Conservation (phyloP, 176 grass and related monocot species). For the Carex myosuroides region DNA sequence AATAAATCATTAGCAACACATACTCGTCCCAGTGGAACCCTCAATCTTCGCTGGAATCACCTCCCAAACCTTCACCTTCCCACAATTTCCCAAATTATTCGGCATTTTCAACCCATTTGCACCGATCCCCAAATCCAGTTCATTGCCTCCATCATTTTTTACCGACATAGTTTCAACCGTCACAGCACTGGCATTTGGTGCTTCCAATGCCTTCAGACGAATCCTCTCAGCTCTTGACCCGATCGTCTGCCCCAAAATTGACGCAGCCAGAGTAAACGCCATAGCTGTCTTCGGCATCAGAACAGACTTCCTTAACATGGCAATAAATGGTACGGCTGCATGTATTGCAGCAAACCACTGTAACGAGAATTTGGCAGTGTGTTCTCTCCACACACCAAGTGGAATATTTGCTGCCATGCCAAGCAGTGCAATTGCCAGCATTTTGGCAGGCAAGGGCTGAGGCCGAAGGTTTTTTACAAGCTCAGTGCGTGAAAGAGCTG, state of each 20-base stretch:
- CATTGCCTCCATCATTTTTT: neutral
- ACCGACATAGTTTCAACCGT: neutral
- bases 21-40: neutral
- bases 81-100: neutral
- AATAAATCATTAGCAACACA: neutral
- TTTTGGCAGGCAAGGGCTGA: conserved; percentile 70
- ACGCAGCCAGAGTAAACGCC: conserved; percentile 88
- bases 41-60: conserved; percentile 14
- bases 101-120: neutral
- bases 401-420: conserved; percentile 91
- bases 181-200: neutral
- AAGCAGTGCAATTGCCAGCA: conserved; percentile 72
- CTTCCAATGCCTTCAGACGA: conserved; percentile 41
- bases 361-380: conserved; percentile 83
- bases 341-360: conserved; percentile 92
- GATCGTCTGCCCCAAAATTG: conserved; percentile 88
- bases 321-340: conserved; percentile 75
- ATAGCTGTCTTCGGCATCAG: conserved; percentile 85
- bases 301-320: conserved; percentile 87
- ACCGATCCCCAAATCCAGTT: conserved; percentile 6
- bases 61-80: conserved; percentile 15
- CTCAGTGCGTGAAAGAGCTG: conserved; percentile 65
- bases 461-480: conserved; percentile 85
- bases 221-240: conserved; percentile 73
- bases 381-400: conserved; percentile 89